phyloP scores from a whole-genome alignment of 257 asterid species.

The Dorcoceras hygrometricum region DNA sequence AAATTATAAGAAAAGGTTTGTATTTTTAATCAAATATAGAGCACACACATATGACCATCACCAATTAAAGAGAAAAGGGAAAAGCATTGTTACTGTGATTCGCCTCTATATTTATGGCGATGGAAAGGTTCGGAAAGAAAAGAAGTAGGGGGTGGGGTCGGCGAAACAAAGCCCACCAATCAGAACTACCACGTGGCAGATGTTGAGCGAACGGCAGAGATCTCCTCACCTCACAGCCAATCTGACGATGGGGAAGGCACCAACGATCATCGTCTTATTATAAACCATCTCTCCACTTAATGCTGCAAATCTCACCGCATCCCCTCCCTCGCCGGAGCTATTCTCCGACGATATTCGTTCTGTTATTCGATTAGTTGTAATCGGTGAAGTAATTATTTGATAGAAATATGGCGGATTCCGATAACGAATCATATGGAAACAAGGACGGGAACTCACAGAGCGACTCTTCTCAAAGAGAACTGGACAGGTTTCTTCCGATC shows the following conservation, averaged over 20 bases:
- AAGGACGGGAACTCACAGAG: slow-evolving; percentile 7
- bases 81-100: neutral
- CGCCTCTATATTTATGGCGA: neutral
- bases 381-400: too few relatives aligned
- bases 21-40: too few relatives aligned
- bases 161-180: neutral
- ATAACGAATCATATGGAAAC: slow-evolving; percentile 16
- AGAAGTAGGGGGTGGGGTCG: too few relatives aligned
- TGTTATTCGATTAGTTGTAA: too few relatives aligned
- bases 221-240: neutral
- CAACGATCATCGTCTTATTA: slow-evolving; percentile 1
- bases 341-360: neutral
- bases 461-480: slow-evolving; percentile 14
- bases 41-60: too few relatives aligned
- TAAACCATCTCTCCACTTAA: neutral
- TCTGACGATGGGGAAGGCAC: slow-evolving; percentile 1
- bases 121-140: too few relatives aligned
- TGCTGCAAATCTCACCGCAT: neutral
- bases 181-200: neutral
- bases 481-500: slow-evolving; percentile 19
- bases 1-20: too few relatives aligned
- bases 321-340: neutral
- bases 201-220: neutral
- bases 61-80: too few relatives aligned
- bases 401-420: slow-evolving; percentile 18